A percentile compares a stretch with the other conserved stretches of the same genome.
Evolutionary conservation across 163 green algal species (phyloP).

Genomic region (Chlorella variabilis): DNA sequence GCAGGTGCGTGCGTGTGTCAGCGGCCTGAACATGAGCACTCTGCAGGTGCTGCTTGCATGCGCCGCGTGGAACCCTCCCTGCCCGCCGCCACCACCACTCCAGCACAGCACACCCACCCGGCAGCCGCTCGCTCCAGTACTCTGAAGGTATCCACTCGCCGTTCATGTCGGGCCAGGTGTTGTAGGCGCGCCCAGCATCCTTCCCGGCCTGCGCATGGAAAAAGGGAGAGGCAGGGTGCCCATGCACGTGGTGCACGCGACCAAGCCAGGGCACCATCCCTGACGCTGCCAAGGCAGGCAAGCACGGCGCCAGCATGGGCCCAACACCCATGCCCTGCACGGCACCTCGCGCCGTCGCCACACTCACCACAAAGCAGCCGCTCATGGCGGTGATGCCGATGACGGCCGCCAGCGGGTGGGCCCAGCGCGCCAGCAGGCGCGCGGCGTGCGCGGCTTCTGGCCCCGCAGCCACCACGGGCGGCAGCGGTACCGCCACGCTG

Average conservation of each 20-base stretch:
- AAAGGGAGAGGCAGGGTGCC: slow-evolving; percentile 29
- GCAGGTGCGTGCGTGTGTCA: too few species aligned
- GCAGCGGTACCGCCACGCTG: slow-evolving; percentile 62
- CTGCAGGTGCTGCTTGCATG: too few species aligned
- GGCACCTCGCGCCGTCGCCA: too few species aligned
- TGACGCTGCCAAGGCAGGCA: too few species aligned
- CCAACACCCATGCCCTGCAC: too few species aligned
- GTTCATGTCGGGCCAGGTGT: slow-evolving; percentile 97
- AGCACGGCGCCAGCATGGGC: too few species aligned
- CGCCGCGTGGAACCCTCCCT: too few species aligned
- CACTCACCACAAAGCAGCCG: slow-evolving; percentile 75
- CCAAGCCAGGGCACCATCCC: too few species aligned
- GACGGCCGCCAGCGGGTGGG: slow-evolving; percentile 78
- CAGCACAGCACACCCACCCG: slow-evolving; percentile 11
- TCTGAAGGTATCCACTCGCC: slow-evolving; percentile 87
- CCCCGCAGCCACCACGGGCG: slow-evolving; percentile 16
- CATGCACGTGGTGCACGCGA: slow-evolving; percentile 90
- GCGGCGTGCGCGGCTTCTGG: slow-evolving; percentile 43
- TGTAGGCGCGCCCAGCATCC: slow-evolving; percentile 96
- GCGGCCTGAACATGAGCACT: too few species aligned
- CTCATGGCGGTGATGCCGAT: slow-evolving; percentile 92
- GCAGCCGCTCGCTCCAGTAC: slow-evolving; percentile 73
- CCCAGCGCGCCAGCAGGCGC: slow-evolving; percentile 37
- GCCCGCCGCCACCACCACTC: neutral
- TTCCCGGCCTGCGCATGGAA: slow-evolving; percentile 83